Evolutionary conservation across 2,329 filamentous ascomycete genomes (phyloP).

Genomic region (Fusarium nanum): DNA sequence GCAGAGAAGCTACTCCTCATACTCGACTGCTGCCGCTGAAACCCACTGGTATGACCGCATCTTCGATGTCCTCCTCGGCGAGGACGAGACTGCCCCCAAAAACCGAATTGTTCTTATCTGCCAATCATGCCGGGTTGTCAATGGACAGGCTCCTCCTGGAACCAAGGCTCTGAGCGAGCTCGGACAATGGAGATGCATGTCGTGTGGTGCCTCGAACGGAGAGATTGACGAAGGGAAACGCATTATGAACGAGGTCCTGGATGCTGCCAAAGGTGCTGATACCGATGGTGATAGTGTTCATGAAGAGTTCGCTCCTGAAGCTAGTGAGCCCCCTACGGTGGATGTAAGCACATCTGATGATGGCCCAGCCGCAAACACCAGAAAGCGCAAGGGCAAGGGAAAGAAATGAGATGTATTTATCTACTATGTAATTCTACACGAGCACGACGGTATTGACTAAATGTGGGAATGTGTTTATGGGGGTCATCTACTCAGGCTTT

Average conservation of each 20-base stretch:
- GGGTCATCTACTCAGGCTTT: slow-evolving; percentile 8
- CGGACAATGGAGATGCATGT: slow-evolving; percentile 88
- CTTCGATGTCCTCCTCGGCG: slow-evolving; percentile 89
- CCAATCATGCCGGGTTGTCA: slow-evolving; percentile 83
- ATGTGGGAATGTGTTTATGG: slow-evolving; percentile 15
- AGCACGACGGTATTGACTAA: slow-evolving; percentile 10
- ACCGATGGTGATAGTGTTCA: slow-evolving; percentile 26
- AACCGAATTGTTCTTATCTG: slow-evolving; percentile 93
- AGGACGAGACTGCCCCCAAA: slow-evolving; percentile 92
- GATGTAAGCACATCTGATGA: slow-evolving; percentile 37
- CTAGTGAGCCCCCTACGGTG: slow-evolving; percentile 6
- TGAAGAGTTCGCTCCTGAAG: slow-evolving; percentile 11
- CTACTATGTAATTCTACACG: slow-evolving; percentile 24
- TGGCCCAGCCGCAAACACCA: slow-evolving; percentile 39
- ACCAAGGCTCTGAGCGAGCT: slow-evolving; percentile 80
- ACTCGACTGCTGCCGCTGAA: slow-evolving; percentile 49
- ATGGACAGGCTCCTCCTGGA: slow-evolving; percentile 94
- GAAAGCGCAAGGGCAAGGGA: slow-evolving; percentile 43
- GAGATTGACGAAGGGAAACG: slow-evolving; percentile 80
- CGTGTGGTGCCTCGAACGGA: slow-evolving; percentile 86
- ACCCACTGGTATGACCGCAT: slow-evolving; percentile 94
- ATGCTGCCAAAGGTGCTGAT: slow-evolving; percentile 37
- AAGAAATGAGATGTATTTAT: slow-evolving; percentile 41
- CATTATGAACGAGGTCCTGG: slow-evolving; percentile 74
- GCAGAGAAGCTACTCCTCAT: slow-evolving; percentile 27